Base-by-base conservation (phyloP, 1,284 basidiomycete genomes). In the Quambalaria eucalypti region DNA sequence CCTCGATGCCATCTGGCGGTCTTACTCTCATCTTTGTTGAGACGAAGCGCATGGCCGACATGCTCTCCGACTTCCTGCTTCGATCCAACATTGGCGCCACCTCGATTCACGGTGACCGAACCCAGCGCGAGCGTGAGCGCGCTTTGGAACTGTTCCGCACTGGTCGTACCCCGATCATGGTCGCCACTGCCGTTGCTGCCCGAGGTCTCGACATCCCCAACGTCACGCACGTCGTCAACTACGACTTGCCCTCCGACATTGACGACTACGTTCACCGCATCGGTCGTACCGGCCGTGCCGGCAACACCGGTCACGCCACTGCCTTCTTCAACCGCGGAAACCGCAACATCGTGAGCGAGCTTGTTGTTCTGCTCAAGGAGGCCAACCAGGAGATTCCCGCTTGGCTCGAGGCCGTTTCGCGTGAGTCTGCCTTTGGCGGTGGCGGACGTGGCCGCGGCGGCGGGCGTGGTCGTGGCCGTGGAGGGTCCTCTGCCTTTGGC, bases 151-250 rank as follows among this genome's bases (percentile, higher is more conserved):
- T 91, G 16, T 99, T 99, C 88, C 86, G 88, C 61, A 86, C 85
- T 25, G 93, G 92, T 28, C 85, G 88, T 62, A 96, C 92, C 0
- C 93, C 93, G 50, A 88, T 98, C 78, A 83, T 99, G 76, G 93
- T 98, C 60, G 93, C 93, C 48, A 98, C 95, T 28, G 95, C 93
- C 54, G 95, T 99, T 58, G 93, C 93, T 51, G 93, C 95, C 57
- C 90, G 95, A 82, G 93, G 93, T 78, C 85, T 99, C 70, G 93
- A 99, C 80, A 98, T 99, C 69, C 95, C 95, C 68, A 95, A 99
- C 78, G 93, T 99, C 72, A 96, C 90, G 28, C 95, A 98, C 77
- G 93, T 99, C 71, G 82, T 98, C 80, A 93, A 93, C 78, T 98
- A 96, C 79, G 95, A 98, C 77, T 81, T 99, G n/a, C 93, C 93